phyloP scores from a whole-genome alignment of 805 yeast species.

The Jamesozyma hellenica region DNA sequence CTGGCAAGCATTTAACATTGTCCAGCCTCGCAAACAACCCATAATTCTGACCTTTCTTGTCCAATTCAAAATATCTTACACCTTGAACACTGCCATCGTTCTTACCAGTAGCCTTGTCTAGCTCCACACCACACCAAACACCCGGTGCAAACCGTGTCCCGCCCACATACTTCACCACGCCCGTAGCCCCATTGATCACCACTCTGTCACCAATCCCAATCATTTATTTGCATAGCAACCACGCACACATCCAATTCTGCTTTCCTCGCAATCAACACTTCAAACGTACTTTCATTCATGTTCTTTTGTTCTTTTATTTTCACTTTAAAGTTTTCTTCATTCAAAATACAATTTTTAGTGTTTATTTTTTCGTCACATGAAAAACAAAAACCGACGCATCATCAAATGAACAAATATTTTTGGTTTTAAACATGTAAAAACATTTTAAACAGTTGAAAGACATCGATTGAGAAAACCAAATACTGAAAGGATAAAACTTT shows the following conservation, averaged over 20 bases:
- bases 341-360: too few relatives aligned
- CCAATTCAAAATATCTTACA: constrained; percentile 44
- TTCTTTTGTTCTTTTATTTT: not conserved
- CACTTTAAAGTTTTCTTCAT: too few relatives aligned
- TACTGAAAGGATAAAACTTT: too few relatives aligned
- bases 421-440: too few relatives aligned
- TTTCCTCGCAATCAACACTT: not conserved
- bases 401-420: too few relatives aligned
- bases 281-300: not conserved
- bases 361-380: too few relatives aligned
- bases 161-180: constrained; percentile 43
- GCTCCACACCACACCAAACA: constrained; percentile 72
- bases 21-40: constrained; percentile 5
- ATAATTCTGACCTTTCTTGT: constrained; percentile 1
- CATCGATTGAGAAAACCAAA: too few relatives aligned
- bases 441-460: too few relatives aligned
- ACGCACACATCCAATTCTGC: not conserved
- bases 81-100: constrained; percentile 71
- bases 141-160: constrained; percentile 51
- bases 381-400: too few relatives aligned
- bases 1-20: constrained; percentile 1
- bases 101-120: constrained; percentile 68
- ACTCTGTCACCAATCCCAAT: constrained; percentile 28
- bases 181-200: constrained; percentile 32
- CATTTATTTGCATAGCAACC: not conserved